Evolutionary conservation across 2,329 filamentous ascomycete species (phyloP).

Genomic region (Pestalotiopsis sp.): DNA sequence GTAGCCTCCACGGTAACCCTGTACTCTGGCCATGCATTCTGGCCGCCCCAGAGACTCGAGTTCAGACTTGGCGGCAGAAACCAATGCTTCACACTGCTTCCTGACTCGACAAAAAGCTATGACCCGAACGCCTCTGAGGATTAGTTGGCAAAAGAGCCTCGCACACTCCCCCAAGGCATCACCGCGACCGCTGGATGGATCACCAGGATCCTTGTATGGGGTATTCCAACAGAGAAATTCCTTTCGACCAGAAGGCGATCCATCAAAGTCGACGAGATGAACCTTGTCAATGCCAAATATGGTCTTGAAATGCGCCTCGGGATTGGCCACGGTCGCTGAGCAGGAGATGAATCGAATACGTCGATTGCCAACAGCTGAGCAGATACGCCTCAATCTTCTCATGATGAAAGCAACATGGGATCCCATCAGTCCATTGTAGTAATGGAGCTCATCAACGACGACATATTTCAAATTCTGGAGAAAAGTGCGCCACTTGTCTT

Average conservation of each 20-base stretch:
- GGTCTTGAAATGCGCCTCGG: constrained; percentile 85
- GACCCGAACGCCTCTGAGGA: constrained; percentile 84
- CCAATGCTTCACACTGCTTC: constrained; percentile 83
- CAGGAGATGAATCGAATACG: constrained; percentile 91
- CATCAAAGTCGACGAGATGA: constrained; percentile 83
- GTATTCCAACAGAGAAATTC: constrained; percentile 99
- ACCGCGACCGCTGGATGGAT: constrained; percentile 83
- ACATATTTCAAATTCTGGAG: constrained; percentile 89
- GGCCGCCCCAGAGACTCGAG: constrained; percentile 70
- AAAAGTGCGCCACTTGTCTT: constrained; percentile 85
- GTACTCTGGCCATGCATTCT: constrained; percentile 79
- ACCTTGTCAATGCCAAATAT: constrained; percentile 90
- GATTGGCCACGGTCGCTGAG: constrained; percentile 94
- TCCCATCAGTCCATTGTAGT: constrained; percentile 94
- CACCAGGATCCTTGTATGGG: constrained; percentile 84
- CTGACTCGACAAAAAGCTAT: constrained; percentile 92
- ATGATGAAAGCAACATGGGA: constrained; percentile 95
- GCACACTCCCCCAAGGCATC: constrained; percentile 85
- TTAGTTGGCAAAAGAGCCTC: constrained; percentile 84
- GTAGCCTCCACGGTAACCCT: constrained; percentile 95
- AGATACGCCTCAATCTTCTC: constrained; percentile 83
- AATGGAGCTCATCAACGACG: constrained; percentile 90
- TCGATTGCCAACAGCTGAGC: constrained; percentile 85
- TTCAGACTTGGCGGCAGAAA: constrained; percentile 78
- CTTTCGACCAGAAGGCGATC: constrained; percentile 88